Evolutionary conservation across 179 eudicot species (phyloP).

Genomic region (Pouteria campechiana): DNA sequence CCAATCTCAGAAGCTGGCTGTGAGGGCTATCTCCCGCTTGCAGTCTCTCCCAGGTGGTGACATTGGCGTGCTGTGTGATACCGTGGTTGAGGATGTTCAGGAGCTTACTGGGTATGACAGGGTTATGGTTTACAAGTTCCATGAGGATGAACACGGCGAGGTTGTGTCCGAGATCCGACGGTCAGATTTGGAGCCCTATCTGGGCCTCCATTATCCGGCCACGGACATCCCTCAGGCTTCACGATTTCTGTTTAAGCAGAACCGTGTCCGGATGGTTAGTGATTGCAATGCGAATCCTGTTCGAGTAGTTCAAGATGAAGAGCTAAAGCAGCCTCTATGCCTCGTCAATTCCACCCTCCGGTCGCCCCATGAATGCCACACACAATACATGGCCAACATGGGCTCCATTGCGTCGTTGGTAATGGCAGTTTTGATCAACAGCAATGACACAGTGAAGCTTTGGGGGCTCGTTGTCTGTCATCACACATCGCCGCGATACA

Average conservation of each 20-base stretch:
- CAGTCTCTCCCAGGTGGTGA: conserved; percentile 35
- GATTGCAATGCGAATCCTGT: conserved; percentile 24
- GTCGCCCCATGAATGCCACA: conserved; percentile 27
- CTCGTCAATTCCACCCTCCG: conserved; percentile 36
- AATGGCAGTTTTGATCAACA: conserved; percentile 20
- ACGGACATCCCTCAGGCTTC: conserved; percentile 41
- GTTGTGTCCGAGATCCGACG: conserved; percentile 27
- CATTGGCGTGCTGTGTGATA: conserved; percentile 27
- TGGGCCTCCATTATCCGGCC: conserved; percentile 37
- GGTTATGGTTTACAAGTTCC: conserved; percentile 40
- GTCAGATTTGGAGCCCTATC: conserved; percentile 28
- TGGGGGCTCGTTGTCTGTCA: conserved; percentile 46
- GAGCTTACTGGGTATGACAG: conserved; percentile 38
- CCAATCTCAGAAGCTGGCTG: conserved; percentile 30
- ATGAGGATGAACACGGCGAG: conserved; percentile 37
- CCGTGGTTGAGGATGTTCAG: conserved; percentile 27
- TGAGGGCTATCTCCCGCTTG: conserved; percentile 26
- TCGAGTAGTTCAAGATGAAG: conserved; percentile 14
- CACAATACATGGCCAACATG: conserved; percentile 32
- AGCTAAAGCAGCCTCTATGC: conserved; percentile 21
- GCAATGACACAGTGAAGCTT: conserved; percentile 12
- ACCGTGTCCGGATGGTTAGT: conserved; percentile 24
- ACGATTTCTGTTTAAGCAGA: conserved; percentile 32
- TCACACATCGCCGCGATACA: conserved; percentile 25
- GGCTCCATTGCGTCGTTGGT: conserved; percentile 30